phyloP scores from a whole-genome alignment of 257 asterid species.

The Primulina eburnea region DNA sequence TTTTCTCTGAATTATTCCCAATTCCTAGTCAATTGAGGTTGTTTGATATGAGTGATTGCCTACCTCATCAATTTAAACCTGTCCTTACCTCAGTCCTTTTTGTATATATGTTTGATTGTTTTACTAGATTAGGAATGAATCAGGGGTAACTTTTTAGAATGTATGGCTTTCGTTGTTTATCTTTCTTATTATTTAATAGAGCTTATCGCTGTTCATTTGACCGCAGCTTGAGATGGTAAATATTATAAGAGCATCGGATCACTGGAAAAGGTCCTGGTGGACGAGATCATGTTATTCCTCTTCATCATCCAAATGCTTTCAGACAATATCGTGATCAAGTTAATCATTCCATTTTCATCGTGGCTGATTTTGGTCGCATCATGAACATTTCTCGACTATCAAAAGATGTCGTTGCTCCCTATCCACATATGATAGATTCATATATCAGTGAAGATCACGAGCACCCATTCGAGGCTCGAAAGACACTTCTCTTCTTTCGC shows the following conservation, averaged over 20 bases:
- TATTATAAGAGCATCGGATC: conserved; percentile 52
- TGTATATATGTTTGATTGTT: not conserved
- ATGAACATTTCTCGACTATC: conserved; percentile 55
- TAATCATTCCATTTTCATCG: conserved; percentile 71
- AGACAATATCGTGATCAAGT: conserved; percentile 63
- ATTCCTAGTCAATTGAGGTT: not conserved
- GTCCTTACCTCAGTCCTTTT: not conserved
- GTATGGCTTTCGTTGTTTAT: not conserved
- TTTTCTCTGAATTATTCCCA: not conserved
- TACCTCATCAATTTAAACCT: not conserved
- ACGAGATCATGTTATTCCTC: conserved; percentile 79
- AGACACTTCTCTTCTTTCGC: conserved; percentile 76
- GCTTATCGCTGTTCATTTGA: conserved; percentile 28
- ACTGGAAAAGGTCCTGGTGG: conserved; percentile 82
- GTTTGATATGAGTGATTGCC: too few relatives aligned
- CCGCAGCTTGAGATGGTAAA: conserved; percentile 65
- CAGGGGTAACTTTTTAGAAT: not conserved
- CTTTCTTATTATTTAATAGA: conserved; percentile 4
- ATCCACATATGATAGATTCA: conserved; percentile 73
- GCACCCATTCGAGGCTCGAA: conserved; percentile 66
- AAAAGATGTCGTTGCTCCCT: conserved; percentile 93
- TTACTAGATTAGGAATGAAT: not conserved
- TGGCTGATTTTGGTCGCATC: conserved; percentile 90
- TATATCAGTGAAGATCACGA: conserved; percentile 43
- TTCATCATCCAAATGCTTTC: conserved; percentile 97